Evolutionary conservation across 2,329 filamentous ascomycete species (phyloP), one percentile per base, ranked within the genome.

Genomic region (Botryosphaeria dothidea): DNA sequence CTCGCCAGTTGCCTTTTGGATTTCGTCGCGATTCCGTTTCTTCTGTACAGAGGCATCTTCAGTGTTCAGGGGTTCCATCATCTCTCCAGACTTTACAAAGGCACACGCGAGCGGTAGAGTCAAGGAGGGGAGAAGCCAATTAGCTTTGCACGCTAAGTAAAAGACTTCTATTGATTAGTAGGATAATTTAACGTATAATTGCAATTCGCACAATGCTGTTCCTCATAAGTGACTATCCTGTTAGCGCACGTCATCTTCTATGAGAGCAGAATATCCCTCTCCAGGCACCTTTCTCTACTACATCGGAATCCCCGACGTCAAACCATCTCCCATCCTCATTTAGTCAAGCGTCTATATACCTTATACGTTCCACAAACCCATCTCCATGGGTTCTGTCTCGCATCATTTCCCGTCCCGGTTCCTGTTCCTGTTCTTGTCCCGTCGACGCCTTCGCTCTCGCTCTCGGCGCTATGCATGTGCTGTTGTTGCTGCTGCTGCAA

Each of bases 111-210:
- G 34, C 36, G 25, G 21, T n/a, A 41, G 17, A n/a, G 17, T 19
- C 8, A 36, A 13, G 23, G 54, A 43, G n/a, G 23, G 21, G 15
- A 29, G 19, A 31, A 51, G 27, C 17, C 17, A 58, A 25, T n/a
- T 15, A 7, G 38, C 2, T 36, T 13, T 17, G 54, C 36, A 34
- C 15, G 54, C 29, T 21, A 58, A 21, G 34, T 58, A 58, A 17
- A 36, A 58, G 25, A 25, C 38, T 57, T 19, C 17, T 9, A 23
- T 58, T 15, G 17, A 58, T 19, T 25, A 43, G 54, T 58, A 58
- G 23, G 54, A 58, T 58, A 58, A 58, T 29, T 19, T 58, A 58
- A 58, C 54, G 54, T 58, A 58, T 58, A 58, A 58, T 58, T 36
- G 4, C 23, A 38, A 43, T 38, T 19, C 13, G 21, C 7, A 13